phyloP scores from a whole-genome alignment of 257 asterid genomes.

The Solanum corneliomulleri region DNA sequence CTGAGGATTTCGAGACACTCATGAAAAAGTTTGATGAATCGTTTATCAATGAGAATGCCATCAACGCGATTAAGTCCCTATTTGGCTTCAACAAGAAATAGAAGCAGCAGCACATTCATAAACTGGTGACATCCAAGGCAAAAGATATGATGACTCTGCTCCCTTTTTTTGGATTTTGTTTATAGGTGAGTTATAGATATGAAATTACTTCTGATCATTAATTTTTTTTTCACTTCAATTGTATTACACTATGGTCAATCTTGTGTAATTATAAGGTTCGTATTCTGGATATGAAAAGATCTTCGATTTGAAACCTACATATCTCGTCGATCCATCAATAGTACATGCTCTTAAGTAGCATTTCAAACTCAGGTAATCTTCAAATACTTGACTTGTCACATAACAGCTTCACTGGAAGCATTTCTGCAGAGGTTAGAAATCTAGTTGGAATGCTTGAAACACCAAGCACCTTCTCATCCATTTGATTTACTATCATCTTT shows the following conservation, averaged over 20 bases:
- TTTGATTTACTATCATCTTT: not conserved
- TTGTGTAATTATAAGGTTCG: not conserved
- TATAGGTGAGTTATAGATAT: not conserved
- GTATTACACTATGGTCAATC: not conserved
- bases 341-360: not conserved
- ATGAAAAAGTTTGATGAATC: slow-evolving; percentile 79
- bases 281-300: not conserved
- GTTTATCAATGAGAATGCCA: slow-evolving; percentile 82
- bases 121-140: not conserved
- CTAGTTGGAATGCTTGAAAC: slow-evolving; percentile 18
- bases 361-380: slow-evolving; percentile 11
- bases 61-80: slow-evolving; percentile 79
- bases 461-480: not conserved
- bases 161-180: not conserved
- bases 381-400: slow-evolving; percentile 14
- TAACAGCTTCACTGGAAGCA: slow-evolving; percentile 14
- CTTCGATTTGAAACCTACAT: not conserved
- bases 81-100: slow-evolving; percentile 76
- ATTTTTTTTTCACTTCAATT: not conserved
- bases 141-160: not conserved
- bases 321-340: not conserved
- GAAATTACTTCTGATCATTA: not conserved
- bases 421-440: slow-evolving; percentile 5
- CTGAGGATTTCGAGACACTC: slow-evolving; percentile 57
- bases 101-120: not conserved